These are phyloP conservation scores for Aspergillus vadensis DNA, from an alignment of 2,329 filamentous ascomycete species.

Conservation along the genomic window DNA sequence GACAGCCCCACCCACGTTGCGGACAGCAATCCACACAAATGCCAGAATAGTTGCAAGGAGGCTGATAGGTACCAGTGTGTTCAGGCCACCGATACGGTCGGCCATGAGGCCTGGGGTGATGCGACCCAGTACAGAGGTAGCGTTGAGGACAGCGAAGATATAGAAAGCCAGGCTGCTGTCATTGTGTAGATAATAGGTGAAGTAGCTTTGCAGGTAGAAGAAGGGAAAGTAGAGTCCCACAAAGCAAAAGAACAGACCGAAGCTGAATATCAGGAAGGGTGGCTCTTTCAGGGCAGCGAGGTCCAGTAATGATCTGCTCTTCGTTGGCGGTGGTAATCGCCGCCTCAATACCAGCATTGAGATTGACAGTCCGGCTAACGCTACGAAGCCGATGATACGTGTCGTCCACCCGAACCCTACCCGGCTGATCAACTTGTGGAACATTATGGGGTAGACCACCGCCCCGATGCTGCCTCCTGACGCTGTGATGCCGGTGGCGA, in stretches of 20 bases:
- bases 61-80: constrained; percentile 37
- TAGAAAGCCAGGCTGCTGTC: constrained; percentile 56
- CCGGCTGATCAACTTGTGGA: constrained; percentile 54
- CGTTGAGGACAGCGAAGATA: constrained; percentile 62
- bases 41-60: constrained; percentile 31
- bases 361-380: constrained; percentile 55
- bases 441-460: constrained; percentile 65
- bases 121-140: constrained; percentile 52
- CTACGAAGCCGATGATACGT: constrained; percentile 60
- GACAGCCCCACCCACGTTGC: constrained; percentile 30
- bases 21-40: constrained; percentile 38
- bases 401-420: constrained; percentile 62
- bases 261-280: constrained; percentile 41
- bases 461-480: constrained; percentile 60
- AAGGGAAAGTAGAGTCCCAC: constrained; percentile 51
- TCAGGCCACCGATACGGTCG: constrained; percentile 54
- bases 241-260: constrained; percentile 45
- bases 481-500: constrained; percentile 57
- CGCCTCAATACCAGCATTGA: not conserved
- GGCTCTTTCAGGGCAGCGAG: constrained; percentile 38
- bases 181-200: constrained; percentile 48
- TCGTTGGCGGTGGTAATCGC: constrained; percentile 26
- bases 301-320: constrained; percentile 38
- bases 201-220: constrained; percentile 58
- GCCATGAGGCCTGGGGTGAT: constrained; percentile 54